Evolutionary conservation across 306 rosid species (phyloP), one percentile per base, ranked within the genome.

Genomic region (Canavalia gladiata): DNA sequence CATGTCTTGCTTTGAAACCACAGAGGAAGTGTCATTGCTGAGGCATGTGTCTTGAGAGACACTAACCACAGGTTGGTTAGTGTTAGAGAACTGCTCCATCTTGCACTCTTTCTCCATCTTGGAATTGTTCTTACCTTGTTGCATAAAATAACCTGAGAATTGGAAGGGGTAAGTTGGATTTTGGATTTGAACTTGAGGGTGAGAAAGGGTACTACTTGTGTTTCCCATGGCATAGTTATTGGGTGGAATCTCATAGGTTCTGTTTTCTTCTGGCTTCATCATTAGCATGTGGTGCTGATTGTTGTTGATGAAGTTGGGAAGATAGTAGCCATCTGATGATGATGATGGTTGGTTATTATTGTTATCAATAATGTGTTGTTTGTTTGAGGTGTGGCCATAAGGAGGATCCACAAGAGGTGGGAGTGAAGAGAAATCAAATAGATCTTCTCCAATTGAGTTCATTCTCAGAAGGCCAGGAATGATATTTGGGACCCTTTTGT

Each of bases 391-490:
- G 47, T 67, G 68, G 11, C 30, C 33, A 75, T 45, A 42, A 63
- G 42, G 35, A 18, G 89, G 85, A 79, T 94, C 95, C 87, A 88
- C 83, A 31, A 92, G 90, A 75, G 97, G 94, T 18, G 98, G 91
- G 41, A 92, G 90, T 31, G 92, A 83, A 30, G 97, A 87, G 74
- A 59, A 81, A 70, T 90, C 91, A 64, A 87, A 64, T 58, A 88
- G 77, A 87, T 89, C 88, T n/a, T 87, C 87, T 28, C 69, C 85
- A 30, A 81, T 56, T 49, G 90, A 86, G 77, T 89, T 83, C 7
- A 81, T 76, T 68, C 88, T 91, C 8, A 64, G 6, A 9, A 74
- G 75, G 6, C 77, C 83, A 4, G 86, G 72, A 65, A 8, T 43
- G 9, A 34, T 18, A 18, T 18, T 51, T 12, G 74, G 78, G 39